phyloP scores from a whole-genome alignment of 2,329 filamentous ascomycete species.

The Erysiphe pulchra region DNA sequence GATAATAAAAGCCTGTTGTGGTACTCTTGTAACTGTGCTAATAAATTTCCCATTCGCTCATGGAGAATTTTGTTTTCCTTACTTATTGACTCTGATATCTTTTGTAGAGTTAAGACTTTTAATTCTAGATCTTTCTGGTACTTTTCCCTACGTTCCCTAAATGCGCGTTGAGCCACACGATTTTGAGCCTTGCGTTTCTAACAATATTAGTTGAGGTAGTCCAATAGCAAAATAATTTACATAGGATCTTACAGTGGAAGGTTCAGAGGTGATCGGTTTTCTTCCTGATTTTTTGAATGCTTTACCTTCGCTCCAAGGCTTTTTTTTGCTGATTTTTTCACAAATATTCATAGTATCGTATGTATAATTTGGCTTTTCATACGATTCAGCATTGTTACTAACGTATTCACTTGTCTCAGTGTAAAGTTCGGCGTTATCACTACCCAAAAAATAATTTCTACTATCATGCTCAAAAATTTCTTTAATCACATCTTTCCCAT shows the following conservation, averaged over 20 bases:
- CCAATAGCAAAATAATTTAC: no score
- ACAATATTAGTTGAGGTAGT: neutral
- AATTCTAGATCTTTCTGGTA: slow-evolving; percentile 66
- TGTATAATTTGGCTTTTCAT: no score
- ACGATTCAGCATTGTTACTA: no score
- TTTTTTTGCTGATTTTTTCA: neutral
- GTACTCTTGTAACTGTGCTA: slow-evolving; percentile 67
- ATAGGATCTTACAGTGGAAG: slow-evolving; percentile 45
- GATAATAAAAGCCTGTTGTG: slow-evolving; percentile 54
- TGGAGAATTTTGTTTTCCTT: slow-evolving; percentile 67
- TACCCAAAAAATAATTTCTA: no score
- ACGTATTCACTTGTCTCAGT: no score
- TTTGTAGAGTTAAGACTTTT: slow-evolving; percentile 52
- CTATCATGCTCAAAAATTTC: no score
- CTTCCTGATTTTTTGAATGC: slow-evolving; percentile 83
- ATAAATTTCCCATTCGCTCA: slow-evolving; percentile 70
- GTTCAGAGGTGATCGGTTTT: slow-evolving; percentile 86
- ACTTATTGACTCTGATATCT: slow-evolving; percentile 57
- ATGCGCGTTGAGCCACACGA: slow-evolving; percentile 72
- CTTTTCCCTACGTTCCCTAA: slow-evolving; percentile 85
- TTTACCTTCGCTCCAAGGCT: slow-evolving; percentile 46
- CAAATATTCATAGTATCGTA: no score
- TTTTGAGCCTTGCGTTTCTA: slow-evolving; percentile 95
- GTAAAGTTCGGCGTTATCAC: no score
- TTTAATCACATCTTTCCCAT: no score